Evolutionary conservation across 768 basidiomycete species (phyloP).

Genomic region (Collybiopsis confluens): DNA sequence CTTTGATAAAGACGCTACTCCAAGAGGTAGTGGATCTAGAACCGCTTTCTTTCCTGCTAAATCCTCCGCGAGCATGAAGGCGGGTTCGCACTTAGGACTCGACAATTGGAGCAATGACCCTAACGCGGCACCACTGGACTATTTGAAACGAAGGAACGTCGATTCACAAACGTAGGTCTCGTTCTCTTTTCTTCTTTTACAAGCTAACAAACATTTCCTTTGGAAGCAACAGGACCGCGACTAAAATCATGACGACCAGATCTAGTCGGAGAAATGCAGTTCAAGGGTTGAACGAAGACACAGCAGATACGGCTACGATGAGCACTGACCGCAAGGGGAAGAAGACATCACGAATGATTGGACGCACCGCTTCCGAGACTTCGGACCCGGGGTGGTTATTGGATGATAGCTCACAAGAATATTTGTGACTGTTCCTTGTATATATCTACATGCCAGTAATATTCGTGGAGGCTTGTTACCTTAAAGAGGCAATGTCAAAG

Average conservation of each 20-base stretch:
- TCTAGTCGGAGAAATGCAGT: too few relatives aligned
- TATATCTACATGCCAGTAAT: too few relatives aligned
- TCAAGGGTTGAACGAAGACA: too few relatives aligned
- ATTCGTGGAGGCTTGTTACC: too few relatives aligned
- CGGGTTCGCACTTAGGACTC: neutral
- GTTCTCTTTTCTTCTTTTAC: too few relatives aligned
- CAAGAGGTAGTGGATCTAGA: constrained; percentile 8
- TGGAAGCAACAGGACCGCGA: too few relatives aligned
- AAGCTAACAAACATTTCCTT: too few relatives aligned
- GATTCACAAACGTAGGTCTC: too few relatives aligned
- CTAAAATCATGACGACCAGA: too few relatives aligned
- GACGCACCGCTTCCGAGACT: neutral
- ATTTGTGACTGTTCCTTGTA: too few relatives aligned
- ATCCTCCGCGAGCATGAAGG: neutral
- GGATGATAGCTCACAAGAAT: neutral
- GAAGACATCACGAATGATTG: neutral
- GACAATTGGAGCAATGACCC: neutral
- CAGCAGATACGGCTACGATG: too few relatives aligned
- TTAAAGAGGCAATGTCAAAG: neutral
- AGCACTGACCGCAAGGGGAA: neutral
- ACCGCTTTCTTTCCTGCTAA: neutral
- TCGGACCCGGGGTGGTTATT: neutral
- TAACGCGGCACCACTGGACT: neutral
- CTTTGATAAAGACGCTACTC: constrained; percentile 7
- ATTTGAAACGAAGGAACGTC: neutral